phyloP scores from a whole-genome alignment of 2,329 filamentous ascomycete species.

The Endothia cerciana region DNA sequence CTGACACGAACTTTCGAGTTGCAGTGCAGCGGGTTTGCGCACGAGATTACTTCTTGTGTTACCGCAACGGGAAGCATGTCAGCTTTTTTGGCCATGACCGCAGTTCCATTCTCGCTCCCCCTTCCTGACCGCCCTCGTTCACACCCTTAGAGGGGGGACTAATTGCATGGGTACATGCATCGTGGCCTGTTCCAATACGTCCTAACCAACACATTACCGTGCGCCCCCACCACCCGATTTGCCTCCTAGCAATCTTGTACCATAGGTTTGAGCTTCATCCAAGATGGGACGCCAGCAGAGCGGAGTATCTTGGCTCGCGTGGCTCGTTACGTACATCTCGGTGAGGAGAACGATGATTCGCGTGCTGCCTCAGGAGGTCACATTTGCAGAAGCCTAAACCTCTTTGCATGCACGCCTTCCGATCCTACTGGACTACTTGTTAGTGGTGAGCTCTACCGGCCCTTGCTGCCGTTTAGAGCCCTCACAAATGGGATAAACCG shows the following conservation, averaged over 20 bases:
- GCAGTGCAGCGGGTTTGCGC: background rate
- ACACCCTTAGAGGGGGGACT: background rate
- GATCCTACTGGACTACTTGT: background rate
- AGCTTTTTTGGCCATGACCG: background rate
- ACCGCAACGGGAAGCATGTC: background rate
- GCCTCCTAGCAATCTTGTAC: background rate
- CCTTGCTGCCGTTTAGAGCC: background rate
- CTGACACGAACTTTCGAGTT: background rate
- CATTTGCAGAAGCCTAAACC: background rate
- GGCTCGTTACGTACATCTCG: background rate
- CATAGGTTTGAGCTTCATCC: background rate
- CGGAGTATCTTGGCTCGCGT: background rate
- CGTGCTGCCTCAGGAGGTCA: background rate
- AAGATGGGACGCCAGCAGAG: background rate
- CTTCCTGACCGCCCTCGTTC: background rate
- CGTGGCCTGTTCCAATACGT: background rate
- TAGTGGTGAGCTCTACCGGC: background rate
- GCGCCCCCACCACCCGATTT: background rate
- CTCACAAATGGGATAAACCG: background rate
- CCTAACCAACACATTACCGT: background rate
- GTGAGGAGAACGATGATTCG: background rate
- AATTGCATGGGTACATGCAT: background rate
- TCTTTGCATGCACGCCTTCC: background rate
- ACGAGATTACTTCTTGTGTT: background rate
- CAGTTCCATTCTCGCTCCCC: background rate